Base-by-base conservation (phyloP, 176 grass and related monocot genomes). In the Carex scoparia region DNA sequence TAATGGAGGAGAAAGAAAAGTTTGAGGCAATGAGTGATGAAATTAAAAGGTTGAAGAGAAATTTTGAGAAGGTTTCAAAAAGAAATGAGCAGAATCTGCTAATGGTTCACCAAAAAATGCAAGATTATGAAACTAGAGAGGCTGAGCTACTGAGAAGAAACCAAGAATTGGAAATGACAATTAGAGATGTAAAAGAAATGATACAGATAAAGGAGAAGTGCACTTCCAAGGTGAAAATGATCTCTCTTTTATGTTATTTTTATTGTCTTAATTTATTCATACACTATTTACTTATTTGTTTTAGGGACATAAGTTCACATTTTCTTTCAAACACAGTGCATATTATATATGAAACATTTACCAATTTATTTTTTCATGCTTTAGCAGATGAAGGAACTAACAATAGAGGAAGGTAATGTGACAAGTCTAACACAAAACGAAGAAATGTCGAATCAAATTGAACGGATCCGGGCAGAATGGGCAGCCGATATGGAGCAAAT, bases 401-500 rank as follows among this genome's bases (percentile, higher is more conserved):
- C 32, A 48, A 87, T 65, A n/a, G 82, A 81, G 44, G 65, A 87
- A 65, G 84, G 64, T 58, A 23, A 61, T 86, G 54, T 77, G 40
- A 57, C 72, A 76, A 87, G 80, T 32, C 79, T 92, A 74, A 86
- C 85, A 35, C 86, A 88, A 82, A 84, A 88, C 38, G 27, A 82
- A 84, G 89, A 95, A 83, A 53, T 85, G n/a, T 42, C 83, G 33
- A 85, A 90, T 37, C 90, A 87, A 10, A 79, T 88, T 15, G 87
- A 86, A 79, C 69, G 53, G 23, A 90, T 98, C 40, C 91, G 87
- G 16, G 81, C 86, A 67, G 72, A 79, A 80, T 99, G 96, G 96
- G 81, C 88, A 13, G 88, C 85, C n/a, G 93, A 92, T 82, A 91
- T 94, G 91, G 89, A 98, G 87, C 90, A 93, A 86, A 88, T 90